phyloP scores from a whole-genome alignment of 2,329 filamentous ascomycete species.

The Curvularia lunata region DNA sequence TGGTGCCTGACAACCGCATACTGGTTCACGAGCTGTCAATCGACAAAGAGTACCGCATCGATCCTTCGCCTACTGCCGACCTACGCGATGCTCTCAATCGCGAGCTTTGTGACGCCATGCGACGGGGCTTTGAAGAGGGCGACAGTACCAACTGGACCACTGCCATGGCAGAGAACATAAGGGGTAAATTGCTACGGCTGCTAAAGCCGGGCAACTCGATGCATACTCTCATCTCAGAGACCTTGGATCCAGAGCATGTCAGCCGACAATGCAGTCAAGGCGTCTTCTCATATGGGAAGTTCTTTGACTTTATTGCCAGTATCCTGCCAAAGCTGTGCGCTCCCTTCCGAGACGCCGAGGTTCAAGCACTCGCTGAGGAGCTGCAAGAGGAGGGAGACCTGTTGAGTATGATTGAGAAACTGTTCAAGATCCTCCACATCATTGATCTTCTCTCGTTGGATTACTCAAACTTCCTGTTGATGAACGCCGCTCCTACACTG shows the following conservation, averaged over 20 bases:
- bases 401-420: conserved; percentile 73
- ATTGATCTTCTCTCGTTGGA: conserved; percentile 81
- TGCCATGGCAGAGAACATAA: conserved; percentile 72
- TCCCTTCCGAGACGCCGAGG: conserved; percentile 78
- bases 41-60: conserved; percentile 77
- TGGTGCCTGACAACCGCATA: conserved; percentile 74
- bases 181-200: conserved; percentile 73
- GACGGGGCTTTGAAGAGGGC: conserved; percentile 66
- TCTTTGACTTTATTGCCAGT: conserved; percentile 77
- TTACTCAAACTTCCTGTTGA: conserved; percentile 81
- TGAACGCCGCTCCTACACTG: conserved; percentile 72
- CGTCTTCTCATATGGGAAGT: conserved; percentile 79
- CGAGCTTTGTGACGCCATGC: conserved; percentile 67
- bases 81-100: conserved; percentile 65
- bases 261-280: conserved; percentile 72
- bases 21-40: conserved; percentile 81
- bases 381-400: conserved; percentile 55
- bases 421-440: conserved; percentile 76
- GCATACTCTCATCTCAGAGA: conserved; percentile 75
- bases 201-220: conserved; percentile 74
- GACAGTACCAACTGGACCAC: conserved; percentile 72
- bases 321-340: conserved; percentile 81
- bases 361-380: conserved; percentile 70
- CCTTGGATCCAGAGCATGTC: conserved; percentile 75
- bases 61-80: conserved; percentile 61